A percentile compares a stretch with the other conserved stretches of the same genome.
Conservation (phyloP, 2,329 filamentous ascomycete genomes). For the Ceratocystis cubensis region DNA sequence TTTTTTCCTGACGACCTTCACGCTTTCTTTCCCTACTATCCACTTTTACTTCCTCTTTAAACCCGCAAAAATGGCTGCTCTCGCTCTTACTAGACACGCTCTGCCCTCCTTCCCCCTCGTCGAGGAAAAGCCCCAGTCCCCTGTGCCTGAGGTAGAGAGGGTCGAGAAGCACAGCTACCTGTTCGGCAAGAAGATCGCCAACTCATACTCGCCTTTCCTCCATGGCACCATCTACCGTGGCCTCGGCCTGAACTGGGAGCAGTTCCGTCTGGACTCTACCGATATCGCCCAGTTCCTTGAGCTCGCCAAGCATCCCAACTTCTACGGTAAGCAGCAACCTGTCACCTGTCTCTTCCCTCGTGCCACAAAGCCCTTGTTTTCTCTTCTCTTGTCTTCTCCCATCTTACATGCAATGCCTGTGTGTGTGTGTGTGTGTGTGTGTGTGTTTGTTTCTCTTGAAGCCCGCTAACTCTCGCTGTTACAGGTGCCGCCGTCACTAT, state of each 20-base stretch:
- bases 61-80: conserved; percentile 12
- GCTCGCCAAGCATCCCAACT: conserved; percentile 44
- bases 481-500: conserved; percentile 63
- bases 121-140: conserved; percentile 2
- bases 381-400: neutral
- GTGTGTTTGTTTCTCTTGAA: neutral
- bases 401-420: neutral
- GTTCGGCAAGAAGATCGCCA: conserved; percentile 44
- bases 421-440: neutral
- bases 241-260: conserved; percentile 39
- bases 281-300: conserved; percentile 38
- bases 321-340: conserved; percentile 41
- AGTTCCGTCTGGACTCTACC: conserved; percentile 40
- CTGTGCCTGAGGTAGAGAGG: conserved; percentile 10
- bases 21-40: neutral
- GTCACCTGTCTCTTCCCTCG: neutral
- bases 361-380: neutral
- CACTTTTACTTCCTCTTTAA: neutral
- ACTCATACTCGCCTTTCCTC: conserved; percentile 43
- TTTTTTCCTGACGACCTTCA: neutral
- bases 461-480: neutral
- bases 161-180: conserved; percentile 36
- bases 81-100: neutral
- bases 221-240: conserved; percentile 42
- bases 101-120: neutral